Evolutionary conservation across 2,329 filamentous ascomycete genomes (phyloP), one percentile per base, ranked within the genome.

Genomic region (Colletotrichum sp.): DNA sequence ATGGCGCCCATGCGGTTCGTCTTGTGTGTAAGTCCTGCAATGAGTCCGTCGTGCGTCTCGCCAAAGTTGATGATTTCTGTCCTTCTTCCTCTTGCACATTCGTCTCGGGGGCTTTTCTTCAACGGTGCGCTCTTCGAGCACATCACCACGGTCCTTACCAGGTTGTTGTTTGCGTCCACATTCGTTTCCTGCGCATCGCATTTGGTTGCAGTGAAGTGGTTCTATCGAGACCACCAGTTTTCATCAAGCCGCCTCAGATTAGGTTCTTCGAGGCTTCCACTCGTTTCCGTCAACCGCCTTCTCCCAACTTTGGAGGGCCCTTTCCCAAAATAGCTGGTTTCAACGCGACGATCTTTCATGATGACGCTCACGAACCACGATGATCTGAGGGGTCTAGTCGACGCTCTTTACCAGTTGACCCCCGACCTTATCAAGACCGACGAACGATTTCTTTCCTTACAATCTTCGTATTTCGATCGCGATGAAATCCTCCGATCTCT

Each of bases 401-500:
- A 52, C 8, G 44, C 36, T 15, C 36, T 66, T 15, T 52, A 30
- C 16, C 9, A 66, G 16, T 16, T 66, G 6, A n/a, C 16, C 16
- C 63, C 63, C 15, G 39, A 49, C 9, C 24, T 52, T 8, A 15
- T 52, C 21, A 44, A 66, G 63, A 66, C 63, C 6, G 9, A 49
- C 18, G 10, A 52, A 13, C 9, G 13, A 15, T 66, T 66, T 13
- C 9, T 66, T 15, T 44, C 36, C 9, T 12, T 66, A 10, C 63
- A 30, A 21, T n/a, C 26, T 6, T 34, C 63, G 9, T 32, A 28
- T 8, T 60, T 68, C 6, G 62, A 72, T 12, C 71, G 65, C 55
- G 44, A 60, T 26, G 59, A 69, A 21, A 65, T 83, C 18, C 72
- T 83, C 12, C 71, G 75, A 15, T 80, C 78, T 3, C 80, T 83